A percentile compares a stretch with the other conserved stretches of the same genome.
These are phyloP conservation scores for Brassica napus DNA, from an alignment of 345 rosid species.

Conservation along the genomic window DNA sequence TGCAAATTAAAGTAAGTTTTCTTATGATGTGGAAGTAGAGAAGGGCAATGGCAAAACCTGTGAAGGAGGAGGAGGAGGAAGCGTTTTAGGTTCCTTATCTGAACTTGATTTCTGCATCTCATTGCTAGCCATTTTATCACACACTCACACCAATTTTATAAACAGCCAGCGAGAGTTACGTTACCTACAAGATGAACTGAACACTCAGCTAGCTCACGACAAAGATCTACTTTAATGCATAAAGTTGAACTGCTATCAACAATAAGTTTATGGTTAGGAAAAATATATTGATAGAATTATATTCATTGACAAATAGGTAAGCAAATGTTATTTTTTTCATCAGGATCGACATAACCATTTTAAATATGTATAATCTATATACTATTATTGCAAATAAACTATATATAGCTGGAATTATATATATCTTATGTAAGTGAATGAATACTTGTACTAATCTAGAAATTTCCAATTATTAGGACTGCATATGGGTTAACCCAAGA, in stretches of 20 bases:
- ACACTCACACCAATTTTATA: no score
- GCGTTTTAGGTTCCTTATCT: constrained; percentile 71
- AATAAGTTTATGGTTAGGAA: not conserved
- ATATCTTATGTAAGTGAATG: not conserved
- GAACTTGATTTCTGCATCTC: constrained; percentile 67
- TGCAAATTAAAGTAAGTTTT: not conserved
- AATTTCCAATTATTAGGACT: not conserved
- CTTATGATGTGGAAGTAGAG: constrained; percentile 6
- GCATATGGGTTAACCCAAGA: not conserved
- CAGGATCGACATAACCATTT: not conserved
- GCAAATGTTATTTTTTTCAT: no score
- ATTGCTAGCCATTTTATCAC: constrained; percentile 53
- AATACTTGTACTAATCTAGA: not conserved
- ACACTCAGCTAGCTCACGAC: no score
- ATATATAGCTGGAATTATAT: not conserved
- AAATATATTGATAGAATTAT: not conserved
- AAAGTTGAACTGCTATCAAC: not conserved
- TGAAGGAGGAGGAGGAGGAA: constrained; percentile 45
- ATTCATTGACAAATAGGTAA: not conserved
- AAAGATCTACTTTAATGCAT: no score
- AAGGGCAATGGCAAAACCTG: constrained; percentile 45
- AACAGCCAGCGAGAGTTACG: no score
- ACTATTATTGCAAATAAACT: not conserved
- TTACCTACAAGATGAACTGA: no score
- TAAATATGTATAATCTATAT: not conserved